These are phyloP conservation scores for Kazachstania bromeliacearum DNA, from an alignment of 805 yeast genomes.

Conservation along the genomic window DNA sequence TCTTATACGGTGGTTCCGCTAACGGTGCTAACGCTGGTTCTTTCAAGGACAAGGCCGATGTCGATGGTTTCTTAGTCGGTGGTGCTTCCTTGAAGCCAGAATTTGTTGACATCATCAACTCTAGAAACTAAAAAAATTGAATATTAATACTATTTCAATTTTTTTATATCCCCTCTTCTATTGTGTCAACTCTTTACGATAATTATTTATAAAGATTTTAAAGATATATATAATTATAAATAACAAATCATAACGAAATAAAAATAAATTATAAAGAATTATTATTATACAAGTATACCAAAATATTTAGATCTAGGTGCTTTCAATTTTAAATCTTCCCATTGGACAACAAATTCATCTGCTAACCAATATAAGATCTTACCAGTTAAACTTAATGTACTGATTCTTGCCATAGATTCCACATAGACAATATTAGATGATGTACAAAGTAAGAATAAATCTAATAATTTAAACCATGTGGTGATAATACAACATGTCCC, in stretches of 20 bases:
- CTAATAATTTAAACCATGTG: constrained; percentile 22
- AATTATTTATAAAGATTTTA: not conserved
- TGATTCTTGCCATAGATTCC: constrained; percentile 12
- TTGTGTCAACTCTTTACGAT: not conserved
- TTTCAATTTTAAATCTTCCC: constrained; percentile 50
- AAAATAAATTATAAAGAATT: not conserved
- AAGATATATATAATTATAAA: not conserved
- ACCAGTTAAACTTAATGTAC: constrained; percentile 68
- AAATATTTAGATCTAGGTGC: constrained; percentile 60
- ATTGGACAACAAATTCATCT: constrained; percentile 80
- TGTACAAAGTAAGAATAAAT: constrained; percentile 12
- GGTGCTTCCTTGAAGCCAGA: constrained; percentile 99
- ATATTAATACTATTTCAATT: constrained; percentile 1
- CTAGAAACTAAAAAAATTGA: constrained; percentile 49
- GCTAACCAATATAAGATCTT: constrained; percentile 56
- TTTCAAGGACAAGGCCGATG: constrained; percentile 86
- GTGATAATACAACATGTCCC: constrained; percentile 30
- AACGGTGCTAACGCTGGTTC: constrained; percentile 86
- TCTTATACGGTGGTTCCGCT: constrained; percentile 97
- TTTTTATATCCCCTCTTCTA: constrained; percentile 1
- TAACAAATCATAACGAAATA: not conserved
- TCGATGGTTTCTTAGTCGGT: constrained; percentile 98
- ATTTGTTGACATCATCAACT: constrained; percentile 89
- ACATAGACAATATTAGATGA: constrained; percentile 67
- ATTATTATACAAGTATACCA: constrained; percentile 59